These are phyloP conservation scores for Marasmius tenuissimus DNA, from an alignment of 1,284 basidiomycete species.

Conservation along the genomic window DNA sequence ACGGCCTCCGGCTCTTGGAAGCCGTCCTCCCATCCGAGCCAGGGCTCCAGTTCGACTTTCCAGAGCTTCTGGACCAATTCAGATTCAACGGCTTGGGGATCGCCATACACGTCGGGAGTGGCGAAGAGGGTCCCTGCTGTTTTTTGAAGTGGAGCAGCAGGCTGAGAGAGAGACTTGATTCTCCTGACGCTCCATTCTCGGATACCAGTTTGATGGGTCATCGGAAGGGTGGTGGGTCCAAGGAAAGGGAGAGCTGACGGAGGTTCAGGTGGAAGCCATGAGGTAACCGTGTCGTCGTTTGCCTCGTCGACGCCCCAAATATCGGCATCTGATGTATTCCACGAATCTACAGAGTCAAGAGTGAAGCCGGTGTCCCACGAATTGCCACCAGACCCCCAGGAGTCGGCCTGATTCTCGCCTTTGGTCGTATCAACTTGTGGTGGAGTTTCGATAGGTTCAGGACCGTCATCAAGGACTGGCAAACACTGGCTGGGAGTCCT, in stretches of 20 bases:
- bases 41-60: constrained; percentile 6
- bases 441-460: neutral
- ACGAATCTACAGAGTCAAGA: neutral
- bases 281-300: neutral
- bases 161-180: constrained; percentile 35
- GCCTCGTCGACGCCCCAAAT: neutral
- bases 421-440: too few species aligned
- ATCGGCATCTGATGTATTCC: neutral
- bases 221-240: constrained; percentile 42
- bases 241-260: constrained; percentile 24
- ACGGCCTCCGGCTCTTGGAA: neutral
- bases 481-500: neutral
- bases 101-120: neutral
- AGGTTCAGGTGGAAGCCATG: neutral
- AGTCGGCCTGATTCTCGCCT: neutral
- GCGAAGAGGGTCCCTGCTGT: neutral
- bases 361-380: neutral
- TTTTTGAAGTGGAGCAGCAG: constrained; percentile 10
- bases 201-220: constrained; percentile 50
- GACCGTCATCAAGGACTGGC: neutral
- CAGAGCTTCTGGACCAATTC: neutral
- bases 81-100: neutral
- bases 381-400: neutral
- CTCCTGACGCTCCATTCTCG: constrained; percentile 53
- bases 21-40: constrained; percentile 2